Evolutionary conservation across 208 protist genomes (phyloP).

Genomic region (Trichomonas vaginalis): DNA sequence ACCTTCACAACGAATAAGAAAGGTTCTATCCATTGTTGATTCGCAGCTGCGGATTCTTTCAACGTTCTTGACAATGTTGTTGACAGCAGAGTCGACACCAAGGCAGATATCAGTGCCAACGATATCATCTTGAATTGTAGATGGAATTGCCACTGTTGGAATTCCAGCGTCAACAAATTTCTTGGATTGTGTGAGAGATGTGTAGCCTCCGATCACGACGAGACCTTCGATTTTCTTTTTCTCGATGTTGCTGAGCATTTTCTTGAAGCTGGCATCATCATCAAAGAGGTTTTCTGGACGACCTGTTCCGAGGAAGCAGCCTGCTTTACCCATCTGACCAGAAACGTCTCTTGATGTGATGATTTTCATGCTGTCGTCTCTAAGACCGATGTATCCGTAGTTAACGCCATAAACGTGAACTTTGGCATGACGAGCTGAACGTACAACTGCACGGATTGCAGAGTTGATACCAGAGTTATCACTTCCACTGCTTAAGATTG

Average conservation of each 20-base stretch:
- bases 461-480: neutral
- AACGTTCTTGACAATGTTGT: neutral
- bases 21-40: neutral
- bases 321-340: neutral
- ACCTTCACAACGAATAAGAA: neutral
- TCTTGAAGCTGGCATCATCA: neutral
- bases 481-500: neutral
- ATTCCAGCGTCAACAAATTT: neutral
- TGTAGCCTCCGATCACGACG: neutral
- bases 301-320: neutral
- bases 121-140: conserved; percentile 6
- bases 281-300: neutral
- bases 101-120: neutral
- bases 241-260: neutral
- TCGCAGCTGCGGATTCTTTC: neutral
- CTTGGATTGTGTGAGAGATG: neutral
- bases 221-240: neutral
- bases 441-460: neutral
- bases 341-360: neutral
- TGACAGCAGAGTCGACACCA: neutral
- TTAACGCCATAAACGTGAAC: neutral
- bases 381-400: neutral
- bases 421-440: neutral
- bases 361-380: neutral
- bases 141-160: neutral